phyloP scores from a whole-genome alignment of 2,329 filamentous ascomycete genomes.

The Scopulariopsis brevicaulis region DNA sequence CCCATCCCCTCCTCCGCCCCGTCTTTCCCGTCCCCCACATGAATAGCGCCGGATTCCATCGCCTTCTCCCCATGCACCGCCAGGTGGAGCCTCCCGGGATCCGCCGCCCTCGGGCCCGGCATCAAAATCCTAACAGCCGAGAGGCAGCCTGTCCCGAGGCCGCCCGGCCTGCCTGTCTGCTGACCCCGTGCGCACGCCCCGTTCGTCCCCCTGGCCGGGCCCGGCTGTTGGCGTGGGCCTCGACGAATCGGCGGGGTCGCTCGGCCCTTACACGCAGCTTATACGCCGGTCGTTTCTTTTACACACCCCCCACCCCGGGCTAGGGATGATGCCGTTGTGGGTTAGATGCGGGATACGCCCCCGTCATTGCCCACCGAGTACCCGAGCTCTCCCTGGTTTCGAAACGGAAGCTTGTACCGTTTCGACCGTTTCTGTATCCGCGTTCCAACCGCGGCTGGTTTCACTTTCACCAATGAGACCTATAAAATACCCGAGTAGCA shows the following conservation, averaged over 20 bases:
- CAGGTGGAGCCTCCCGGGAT: not conserved
- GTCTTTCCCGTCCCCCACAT: no score
- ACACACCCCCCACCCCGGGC: not conserved
- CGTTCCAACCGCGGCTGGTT: not conserved
- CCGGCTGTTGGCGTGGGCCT: not conserved
- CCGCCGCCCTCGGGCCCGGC: constrained; percentile 1
- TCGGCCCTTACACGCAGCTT: not conserved
- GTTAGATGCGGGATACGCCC: not conserved
- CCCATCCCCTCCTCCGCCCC: not conserved
- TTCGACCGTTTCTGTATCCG: not conserved
- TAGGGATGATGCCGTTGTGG: not conserved
- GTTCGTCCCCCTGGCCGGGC: not conserved
- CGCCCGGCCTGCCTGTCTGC: not conserved
- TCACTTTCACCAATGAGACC: no score
- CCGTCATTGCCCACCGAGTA: not conserved
- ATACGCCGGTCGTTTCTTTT: not conserved
- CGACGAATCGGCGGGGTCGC: not conserved
- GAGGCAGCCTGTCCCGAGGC: constrained; percentile 3
- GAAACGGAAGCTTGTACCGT: not conserved
- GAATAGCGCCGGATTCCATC: not conserved
- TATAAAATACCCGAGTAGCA: no score
- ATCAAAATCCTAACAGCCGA: not conserved
- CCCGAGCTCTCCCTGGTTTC: not conserved
- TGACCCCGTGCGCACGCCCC: not conserved
- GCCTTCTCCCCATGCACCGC: not conserved